These are phyloP conservation scores for Penicillium sclerotiorum DNA, from an alignment of 2,329 filamentous ascomycete species.

Conservation along the genomic window DNA sequence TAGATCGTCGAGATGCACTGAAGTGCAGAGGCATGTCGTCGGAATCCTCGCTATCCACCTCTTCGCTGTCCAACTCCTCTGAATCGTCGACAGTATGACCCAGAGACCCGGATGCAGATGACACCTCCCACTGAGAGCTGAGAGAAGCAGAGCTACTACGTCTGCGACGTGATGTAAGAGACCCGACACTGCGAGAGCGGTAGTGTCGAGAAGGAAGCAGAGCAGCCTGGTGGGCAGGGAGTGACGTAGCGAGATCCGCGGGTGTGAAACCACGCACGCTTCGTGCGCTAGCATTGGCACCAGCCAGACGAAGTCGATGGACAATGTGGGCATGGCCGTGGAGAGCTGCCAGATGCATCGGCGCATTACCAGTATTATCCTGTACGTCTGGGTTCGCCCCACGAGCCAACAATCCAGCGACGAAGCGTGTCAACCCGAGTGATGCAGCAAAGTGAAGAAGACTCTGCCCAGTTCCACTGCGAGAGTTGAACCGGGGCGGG, in stretches of 20 bases:
- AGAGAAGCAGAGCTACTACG: constrained; percentile 68
- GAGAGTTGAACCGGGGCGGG: constrained; percentile 67
- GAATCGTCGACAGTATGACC: constrained; percentile 48
- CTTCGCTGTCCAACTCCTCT: constrained; percentile 32
- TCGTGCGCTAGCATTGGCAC: constrained; percentile 70
- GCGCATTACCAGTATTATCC: constrained; percentile 79
- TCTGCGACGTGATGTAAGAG: constrained; percentile 57
- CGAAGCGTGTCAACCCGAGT: constrained; percentile 73
- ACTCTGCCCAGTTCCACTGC: constrained; percentile 69
- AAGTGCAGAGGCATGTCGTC: constrained; percentile 28
- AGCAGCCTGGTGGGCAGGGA: constrained; percentile 65
- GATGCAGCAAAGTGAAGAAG: constrained; percentile 80
- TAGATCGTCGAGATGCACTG: constrained; percentile 38
- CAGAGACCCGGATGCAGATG: constrained; percentile 48
- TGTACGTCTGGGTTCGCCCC: constrained; percentile 75
- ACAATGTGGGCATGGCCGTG: constrained; percentile 76
- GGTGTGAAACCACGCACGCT: constrained; percentile 72
- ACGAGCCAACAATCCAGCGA: constrained; percentile 73
- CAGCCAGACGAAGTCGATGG: constrained; percentile 70
- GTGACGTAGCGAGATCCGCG: constrained; percentile 69
- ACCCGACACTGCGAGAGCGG: constrained; percentile 66
- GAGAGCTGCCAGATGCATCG: constrained; percentile 79
- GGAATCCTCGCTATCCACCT: constrained; percentile 27
- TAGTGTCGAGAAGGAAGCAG: constrained; percentile 63
- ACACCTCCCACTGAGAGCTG: constrained; percentile 67